Conservation (phyloP, 2,329 filamentous ascomycete species). For the Hypoxylon sp. region DNA sequence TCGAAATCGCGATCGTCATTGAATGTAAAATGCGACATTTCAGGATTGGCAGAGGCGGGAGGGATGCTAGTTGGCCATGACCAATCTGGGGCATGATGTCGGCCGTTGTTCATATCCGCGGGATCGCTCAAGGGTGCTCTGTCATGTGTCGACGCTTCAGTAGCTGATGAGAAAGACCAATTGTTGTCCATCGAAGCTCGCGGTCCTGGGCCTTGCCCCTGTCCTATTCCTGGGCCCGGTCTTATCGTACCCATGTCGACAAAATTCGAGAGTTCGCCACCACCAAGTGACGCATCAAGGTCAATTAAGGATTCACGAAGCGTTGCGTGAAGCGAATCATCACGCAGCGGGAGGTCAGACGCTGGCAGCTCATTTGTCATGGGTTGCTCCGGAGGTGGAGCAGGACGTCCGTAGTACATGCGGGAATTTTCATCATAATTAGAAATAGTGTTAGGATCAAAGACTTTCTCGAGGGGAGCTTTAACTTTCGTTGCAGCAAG, state of each 20-base stretch:
- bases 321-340: conserved; percentile 67
- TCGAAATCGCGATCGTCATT: conserved; percentile 54
- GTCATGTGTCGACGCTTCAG: conserved; percentile 58
- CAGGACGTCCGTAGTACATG: conserved; percentile 69
- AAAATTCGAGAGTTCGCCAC: conserved; percentile 70
- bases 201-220: conserved; percentile 52
- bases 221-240: conserved; percentile 54
- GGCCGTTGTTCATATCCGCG: conserved; percentile 67
- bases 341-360: conserved; percentile 72
- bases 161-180: conserved; percentile 60
- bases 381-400: conserved; percentile 52
- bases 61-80: conserved; percentile 70
- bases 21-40: conserved; percentile 67
- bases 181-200: conserved; percentile 66
- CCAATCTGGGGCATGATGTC: conserved; percentile 69
- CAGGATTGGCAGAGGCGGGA: conserved; percentile 68
- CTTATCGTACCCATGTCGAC: conserved; percentile 74
- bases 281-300: conserved; percentile 72
- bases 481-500: conserved; percentile 72
- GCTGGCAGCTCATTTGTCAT: conserved; percentile 47
- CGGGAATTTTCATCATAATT: conserved; percentile 76
- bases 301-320: conserved; percentile 77
- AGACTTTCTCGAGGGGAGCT: conserved; percentile 74
- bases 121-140: conserved; percentile 71
- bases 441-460: conserved; percentile 76